A percentile compares a stretch with the other conserved stretches of the same genome.
Evolutionary conservation across 495 filamentous ascomycete genomes (phyloP).

Genomic region (Xylaria scruposa): DNA sequence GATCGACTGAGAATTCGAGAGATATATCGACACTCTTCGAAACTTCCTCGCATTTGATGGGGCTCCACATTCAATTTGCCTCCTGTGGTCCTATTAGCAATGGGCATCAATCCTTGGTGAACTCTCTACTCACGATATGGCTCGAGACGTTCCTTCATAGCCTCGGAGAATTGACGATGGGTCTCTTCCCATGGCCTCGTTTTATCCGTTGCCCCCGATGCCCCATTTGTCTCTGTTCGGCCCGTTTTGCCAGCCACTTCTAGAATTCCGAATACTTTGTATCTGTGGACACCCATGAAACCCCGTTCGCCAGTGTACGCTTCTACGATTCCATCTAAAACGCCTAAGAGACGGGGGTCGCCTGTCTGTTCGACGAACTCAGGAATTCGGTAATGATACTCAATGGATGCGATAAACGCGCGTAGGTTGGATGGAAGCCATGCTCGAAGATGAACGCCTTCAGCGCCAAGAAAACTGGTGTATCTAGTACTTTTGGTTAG

Average conservation of each 20-base stretch:
- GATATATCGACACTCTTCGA: conserved; percentile 57
- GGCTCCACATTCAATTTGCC: conserved; percentile 51
- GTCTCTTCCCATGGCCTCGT: conserved; percentile 58
- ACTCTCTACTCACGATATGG: conserved; percentile 45
- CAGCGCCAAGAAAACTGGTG: conserved; percentile 55
- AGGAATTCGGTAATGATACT: conserved; percentile 57
- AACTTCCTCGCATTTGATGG: conserved; percentile 58
- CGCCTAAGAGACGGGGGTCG: conserved; percentile 52
- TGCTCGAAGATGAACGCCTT: conserved; percentile 56
- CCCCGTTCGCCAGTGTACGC: conserved; percentile 57
- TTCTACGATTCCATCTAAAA: conserved; percentile 57
- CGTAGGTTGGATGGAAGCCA: conserved; percentile 58
- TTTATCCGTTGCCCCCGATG: conserved; percentile 49
- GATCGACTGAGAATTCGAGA: conserved; percentile 50
- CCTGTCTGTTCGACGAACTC: conserved; percentile 55
- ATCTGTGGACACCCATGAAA: conserved; percentile 61
- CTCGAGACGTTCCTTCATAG: conserved; percentile 60
- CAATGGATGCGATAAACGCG: conserved; percentile 59
- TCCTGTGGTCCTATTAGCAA: conserved; percentile 20
- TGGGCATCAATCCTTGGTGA: not conserved
- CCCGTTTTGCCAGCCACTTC: conserved; percentile 59
- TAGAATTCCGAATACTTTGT: conserved; percentile 61
- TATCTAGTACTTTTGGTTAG: conserved; percentile 37
- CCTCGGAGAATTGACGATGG: conserved; percentile 56
- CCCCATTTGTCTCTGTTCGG: conserved; percentile 57